Percentiles rank a stretch among this genome's conserved stretches.
Conservation (phyloP, 2,329 filamentous ascomycete genomes). For the Trichocomaceae sp. region DNA sequence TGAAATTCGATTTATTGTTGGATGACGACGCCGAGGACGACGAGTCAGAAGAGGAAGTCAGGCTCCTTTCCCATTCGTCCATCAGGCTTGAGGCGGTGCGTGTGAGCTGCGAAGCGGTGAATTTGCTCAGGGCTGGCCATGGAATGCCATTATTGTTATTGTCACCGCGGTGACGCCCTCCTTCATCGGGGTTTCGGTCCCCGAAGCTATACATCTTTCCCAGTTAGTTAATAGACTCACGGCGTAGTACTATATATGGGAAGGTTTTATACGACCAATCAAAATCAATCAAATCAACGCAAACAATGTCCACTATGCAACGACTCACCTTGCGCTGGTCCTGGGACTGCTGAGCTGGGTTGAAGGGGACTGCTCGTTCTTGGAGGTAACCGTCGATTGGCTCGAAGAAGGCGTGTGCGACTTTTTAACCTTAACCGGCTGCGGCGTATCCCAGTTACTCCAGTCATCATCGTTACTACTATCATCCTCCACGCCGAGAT, state of each 20-base stretch:
- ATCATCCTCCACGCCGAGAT: slow-evolving; percentile 39
- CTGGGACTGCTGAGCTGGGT: slow-evolving; percentile 45
- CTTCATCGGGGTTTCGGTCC: slow-evolving; percentile 27
- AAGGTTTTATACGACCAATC: slow-evolving; percentile 10
- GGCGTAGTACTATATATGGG: not conserved
- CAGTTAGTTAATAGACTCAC: slow-evolving; percentile 18
- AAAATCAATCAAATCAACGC: slow-evolving; percentile 1
- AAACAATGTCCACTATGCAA: not conserved
- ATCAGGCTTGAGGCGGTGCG: slow-evolving; percentile 78
- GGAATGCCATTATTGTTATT: slow-evolving; percentile 45
- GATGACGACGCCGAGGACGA: slow-evolving; percentile 10
- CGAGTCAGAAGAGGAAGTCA: slow-evolving; percentile 38
- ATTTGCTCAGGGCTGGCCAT: slow-evolving; percentile 64
- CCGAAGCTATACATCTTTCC: slow-evolving; percentile 27
- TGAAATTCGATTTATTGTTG: not conserved
- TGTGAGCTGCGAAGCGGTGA: slow-evolving; percentile 70
- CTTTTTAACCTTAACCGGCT: slow-evolving; percentile 27
- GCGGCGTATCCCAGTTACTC: slow-evolving; percentile 52
- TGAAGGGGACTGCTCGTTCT: slow-evolving; percentile 39
- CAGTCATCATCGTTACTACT: slow-evolving; percentile 35
- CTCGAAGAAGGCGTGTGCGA: slow-evolving; percentile 39
- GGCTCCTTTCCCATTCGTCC: slow-evolving; percentile 82
- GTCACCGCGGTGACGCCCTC: slow-evolving; percentile 24
- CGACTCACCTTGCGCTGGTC: slow-evolving; percentile 47
- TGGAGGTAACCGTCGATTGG: slow-evolving; percentile 47